phyloP scores from a whole-genome alignment of 1,284 basidiomycete genomes.

The Cryptococcus maquisensis region DNA sequence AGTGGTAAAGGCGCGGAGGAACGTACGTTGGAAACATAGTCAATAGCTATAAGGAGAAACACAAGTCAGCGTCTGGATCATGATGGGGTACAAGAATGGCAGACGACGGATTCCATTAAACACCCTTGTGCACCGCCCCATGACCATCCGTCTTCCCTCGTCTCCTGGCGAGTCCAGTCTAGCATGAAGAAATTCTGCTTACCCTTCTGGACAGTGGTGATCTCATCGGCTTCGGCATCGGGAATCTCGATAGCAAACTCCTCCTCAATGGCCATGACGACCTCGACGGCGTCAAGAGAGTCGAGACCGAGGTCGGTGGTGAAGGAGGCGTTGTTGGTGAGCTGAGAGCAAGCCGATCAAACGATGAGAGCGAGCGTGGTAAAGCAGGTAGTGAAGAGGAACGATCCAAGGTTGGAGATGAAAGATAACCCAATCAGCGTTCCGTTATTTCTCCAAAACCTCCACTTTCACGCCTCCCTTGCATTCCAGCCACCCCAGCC shows the following conservation, averaged over 20 bases:
- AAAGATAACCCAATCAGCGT: slow-evolving; percentile 6
- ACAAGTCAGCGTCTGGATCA: too few species aligned
- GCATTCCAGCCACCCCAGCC: background rate
- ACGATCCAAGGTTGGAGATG: background rate
- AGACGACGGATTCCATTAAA: too few species aligned
- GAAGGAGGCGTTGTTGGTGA: slow-evolving; percentile 72
- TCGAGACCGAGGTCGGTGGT: slow-evolving; percentile 87
- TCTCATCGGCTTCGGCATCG: slow-evolving; percentile 96
- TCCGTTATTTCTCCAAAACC: slow-evolving; percentile 4
- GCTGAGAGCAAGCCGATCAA: slow-evolving; percentile 51
- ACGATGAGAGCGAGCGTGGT: background rate
- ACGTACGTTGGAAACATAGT: too few species aligned
- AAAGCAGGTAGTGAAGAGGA: background rate
- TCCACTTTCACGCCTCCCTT: background rate
- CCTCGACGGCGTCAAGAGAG: slow-evolving; percentile 95
- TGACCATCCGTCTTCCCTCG: too few species aligned
- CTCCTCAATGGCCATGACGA: slow-evolving; percentile 99
- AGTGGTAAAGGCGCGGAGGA: too few species aligned
- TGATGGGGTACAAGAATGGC: background rate
- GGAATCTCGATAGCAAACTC: slow-evolving; percentile 74
- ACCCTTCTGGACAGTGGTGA: slow-evolving; percentile 92
- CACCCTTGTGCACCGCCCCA: too few species aligned
- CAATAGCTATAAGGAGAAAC: too few species aligned
- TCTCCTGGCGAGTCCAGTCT: too few species aligned
- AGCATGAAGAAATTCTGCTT: slow-evolving; percentile 20